Percentiles rank a stretch among this genome's conserved stretches.
Evolutionary conservation across 2,329 filamentous ascomycete genomes (phyloP).

Genomic region (Gaeumannomyces tritici): DNA sequence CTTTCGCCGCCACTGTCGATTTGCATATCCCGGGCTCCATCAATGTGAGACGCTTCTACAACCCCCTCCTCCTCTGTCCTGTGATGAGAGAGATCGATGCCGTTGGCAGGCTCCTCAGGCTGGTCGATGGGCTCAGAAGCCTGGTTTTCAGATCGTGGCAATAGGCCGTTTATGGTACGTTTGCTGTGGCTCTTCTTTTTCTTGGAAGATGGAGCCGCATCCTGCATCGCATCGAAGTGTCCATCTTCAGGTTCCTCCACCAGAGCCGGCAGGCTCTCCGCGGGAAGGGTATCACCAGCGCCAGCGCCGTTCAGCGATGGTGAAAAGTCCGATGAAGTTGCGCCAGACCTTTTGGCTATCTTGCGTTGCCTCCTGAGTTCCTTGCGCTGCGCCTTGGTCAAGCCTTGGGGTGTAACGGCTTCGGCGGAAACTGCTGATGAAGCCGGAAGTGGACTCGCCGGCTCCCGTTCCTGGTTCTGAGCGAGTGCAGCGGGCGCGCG

Average conservation of each 20-base stretch:
- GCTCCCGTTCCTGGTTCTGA: not conserved
- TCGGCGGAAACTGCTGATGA: not conserved
- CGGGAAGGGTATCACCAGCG: not conserved
- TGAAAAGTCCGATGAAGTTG: not conserved
- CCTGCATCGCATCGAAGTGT: not conserved
- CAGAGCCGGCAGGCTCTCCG: not conserved
- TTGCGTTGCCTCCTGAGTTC: constrained; percentile 1
- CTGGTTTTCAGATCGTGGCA: not conserved
- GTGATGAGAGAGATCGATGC: not conserved
- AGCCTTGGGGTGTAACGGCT: not conserved
- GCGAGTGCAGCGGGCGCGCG: not conserved
- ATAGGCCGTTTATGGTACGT: not conserved
- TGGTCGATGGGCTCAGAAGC: not conserved
- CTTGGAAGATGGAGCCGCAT: not conserved
- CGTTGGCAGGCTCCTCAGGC: not conserved
- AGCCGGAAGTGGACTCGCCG: not conserved
- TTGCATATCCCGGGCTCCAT: not conserved
- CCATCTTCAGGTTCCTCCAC: not conserved
- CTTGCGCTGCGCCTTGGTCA: constrained; percentile 1
- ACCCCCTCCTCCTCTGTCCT: no score
- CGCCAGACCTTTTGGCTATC: not conserved
- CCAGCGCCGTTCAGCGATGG: not conserved
- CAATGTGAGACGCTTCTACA: no score
- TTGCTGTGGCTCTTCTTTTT: not conserved
- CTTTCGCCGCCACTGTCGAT: not conserved